Evolutionary conservation across 2,329 filamentous ascomycete genomes (phyloP).

Genomic region (Mollisiaceae sp.): DNA sequence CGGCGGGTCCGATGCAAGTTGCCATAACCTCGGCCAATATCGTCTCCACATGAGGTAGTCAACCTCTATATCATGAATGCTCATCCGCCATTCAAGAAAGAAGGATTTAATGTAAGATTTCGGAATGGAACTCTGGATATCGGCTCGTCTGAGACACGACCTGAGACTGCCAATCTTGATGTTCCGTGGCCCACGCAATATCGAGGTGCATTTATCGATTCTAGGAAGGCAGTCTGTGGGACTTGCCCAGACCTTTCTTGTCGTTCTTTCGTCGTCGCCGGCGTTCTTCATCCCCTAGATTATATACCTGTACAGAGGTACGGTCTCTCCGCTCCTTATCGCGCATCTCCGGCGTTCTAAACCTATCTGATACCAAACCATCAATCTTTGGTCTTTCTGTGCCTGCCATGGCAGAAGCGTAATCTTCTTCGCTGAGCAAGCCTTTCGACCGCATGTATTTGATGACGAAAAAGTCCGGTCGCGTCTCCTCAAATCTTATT

Average conservation of each 20-base stretch:
- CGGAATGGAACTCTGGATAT: too few species aligned
- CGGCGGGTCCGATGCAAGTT: not conserved
- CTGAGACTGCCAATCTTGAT: not conserved
- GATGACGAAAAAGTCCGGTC: conserved; percentile 50
- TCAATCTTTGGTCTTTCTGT: conserved; percentile 28
- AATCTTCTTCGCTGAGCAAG: conserved; percentile 40
- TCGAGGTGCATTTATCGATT: not conserved
- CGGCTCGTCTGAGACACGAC: not conserved
- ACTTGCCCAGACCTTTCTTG: not conserved
- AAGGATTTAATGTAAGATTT: not conserved
- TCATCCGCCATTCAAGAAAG: not conserved
- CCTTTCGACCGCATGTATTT: conserved; percentile 44
- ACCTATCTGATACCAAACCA: conserved; percentile 18
- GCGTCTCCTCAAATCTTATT: conserved; percentile 35
- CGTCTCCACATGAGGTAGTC: not conserved
- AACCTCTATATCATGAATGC: not conserved
- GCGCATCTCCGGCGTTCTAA: conserved; percentile 21
- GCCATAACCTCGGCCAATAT: not conserved
- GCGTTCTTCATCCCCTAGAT: conserved; percentile 1
- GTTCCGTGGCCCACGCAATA: not conserved
- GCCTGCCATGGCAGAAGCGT: conserved; percentile 15
- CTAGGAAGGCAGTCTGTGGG: conserved; percentile 6
- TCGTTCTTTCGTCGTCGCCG: not conserved
- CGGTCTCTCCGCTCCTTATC: not conserved
- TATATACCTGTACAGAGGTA: not conserved